Base-by-base conservation (phyloP, 179 eudicot genomes). In the Silene vulgaris region DNA sequence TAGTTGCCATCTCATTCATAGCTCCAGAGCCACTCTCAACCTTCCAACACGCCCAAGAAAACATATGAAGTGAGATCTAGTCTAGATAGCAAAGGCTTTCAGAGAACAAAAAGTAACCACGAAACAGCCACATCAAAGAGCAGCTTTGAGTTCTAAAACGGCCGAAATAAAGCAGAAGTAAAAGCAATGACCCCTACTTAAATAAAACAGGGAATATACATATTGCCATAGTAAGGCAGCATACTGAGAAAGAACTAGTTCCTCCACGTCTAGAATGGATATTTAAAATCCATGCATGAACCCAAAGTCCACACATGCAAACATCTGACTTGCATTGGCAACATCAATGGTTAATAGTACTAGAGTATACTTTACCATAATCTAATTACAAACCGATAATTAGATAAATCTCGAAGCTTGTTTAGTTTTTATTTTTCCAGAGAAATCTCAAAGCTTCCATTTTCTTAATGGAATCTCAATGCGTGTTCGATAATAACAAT, bases 1-100 rank as follows among this genome's bases (percentile, higher is more conserved):
- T 81, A 79, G 82, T 92, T 79, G 97, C 89, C 83, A 88, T 85
- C 74, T 92, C 99, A 83, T 86, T 90, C 78, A 81, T 87, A 35
- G 94, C 77, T 74, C 92, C 97, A 52, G 97, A 88, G 87, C 93
- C 81, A 74, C 78, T 85, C 77, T 95, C 99, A 74, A 80, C 97
- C 99, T 95, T 73, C 21, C 67, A 56, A 79, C 79, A 70, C 20
- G 50, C 35, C 69, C 43, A 59, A 48, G 8, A 65, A 63, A 14
- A 72, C 43, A 60, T 29, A 54, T 17, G 17, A 14, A 20, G 32
- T 75, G 7, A 69, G 50, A 57, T 57, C 5, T n/a, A 16, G 29
- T 54, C 43, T n/a, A 32, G n/a, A 57, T 45, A 72, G 26, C 63
- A n/a, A 57, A 5, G 14, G 14, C 23, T 50, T 50, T 32, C 5